Conservation (phyloP, 768 basidiomycete genomes). For the Calocybe indica region DNA sequence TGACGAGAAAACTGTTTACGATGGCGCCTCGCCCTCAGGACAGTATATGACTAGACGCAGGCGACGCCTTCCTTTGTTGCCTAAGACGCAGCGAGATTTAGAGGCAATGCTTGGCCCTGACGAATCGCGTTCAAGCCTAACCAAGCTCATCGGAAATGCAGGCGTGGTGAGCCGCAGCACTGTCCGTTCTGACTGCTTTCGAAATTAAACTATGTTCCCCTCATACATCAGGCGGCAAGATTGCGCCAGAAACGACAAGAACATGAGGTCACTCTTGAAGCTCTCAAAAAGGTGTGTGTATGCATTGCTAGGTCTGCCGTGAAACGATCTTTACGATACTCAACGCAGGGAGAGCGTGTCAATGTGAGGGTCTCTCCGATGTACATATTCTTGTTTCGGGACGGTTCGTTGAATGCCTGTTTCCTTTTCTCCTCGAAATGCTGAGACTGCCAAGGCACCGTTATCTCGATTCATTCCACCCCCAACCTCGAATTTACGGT, state of each 20-base stretch:
- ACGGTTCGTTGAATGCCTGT: slow-evolving; percentile 31
- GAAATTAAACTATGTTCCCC: too few relatives aligned
- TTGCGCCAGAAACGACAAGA: slow-evolving; percentile 9
- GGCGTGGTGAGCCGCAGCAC: neutral
- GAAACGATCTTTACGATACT: neutral
- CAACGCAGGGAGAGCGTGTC: slow-evolving; percentile 39
- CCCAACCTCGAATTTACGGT: slow-evolving; percentile 39
- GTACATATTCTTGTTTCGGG: slow-evolving; percentile 58
- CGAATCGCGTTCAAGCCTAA: slow-evolving; percentile 8
- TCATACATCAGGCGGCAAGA: slow-evolving; percentile 4
- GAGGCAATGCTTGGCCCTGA: slow-evolving; percentile 8
- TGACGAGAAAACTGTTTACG: slow-evolving; percentile 4
- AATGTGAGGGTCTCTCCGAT: slow-evolving; percentile 52
- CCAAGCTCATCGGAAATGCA: slow-evolving; percentile 7
- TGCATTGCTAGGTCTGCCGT: neutral
- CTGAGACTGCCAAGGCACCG: slow-evolving; percentile 33
- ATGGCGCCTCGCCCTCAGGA: neutral
- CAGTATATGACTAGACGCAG: slow-evolving; percentile 7
- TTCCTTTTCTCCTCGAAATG: neutral
- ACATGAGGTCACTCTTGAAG: slow-evolving; percentile 11
- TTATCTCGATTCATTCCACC: slow-evolving; percentile 51
- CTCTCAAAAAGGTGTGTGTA: slow-evolving; percentile 11
- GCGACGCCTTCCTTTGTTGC: slow-evolving; percentile 5
- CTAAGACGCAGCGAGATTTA: slow-evolving; percentile 7
- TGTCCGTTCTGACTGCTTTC: neutral